phyloP scores from a whole-genome alignment of 805 yeast genomes.

The Tanozyma kutaoensis region DNA sequence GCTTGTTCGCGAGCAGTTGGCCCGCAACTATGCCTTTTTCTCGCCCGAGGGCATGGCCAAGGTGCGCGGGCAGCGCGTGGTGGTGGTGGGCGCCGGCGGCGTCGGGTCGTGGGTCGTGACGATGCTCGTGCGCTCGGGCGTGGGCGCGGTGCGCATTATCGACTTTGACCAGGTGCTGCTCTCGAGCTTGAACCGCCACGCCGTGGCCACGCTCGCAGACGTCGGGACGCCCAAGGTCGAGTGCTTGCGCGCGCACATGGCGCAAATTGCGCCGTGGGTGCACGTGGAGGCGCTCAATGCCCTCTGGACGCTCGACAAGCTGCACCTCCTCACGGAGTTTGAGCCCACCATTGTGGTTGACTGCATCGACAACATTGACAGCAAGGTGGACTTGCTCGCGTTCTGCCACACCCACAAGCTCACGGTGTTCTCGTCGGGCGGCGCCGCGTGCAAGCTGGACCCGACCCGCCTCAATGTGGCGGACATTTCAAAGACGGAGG shows the following conservation, averaged over 20 bases:
- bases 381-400: slow-evolving; percentile 83
- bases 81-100: slow-evolving; percentile 92
- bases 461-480: slow-evolving; percentile 84
- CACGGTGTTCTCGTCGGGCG: slow-evolving; percentile 83
- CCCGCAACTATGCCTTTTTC: slow-evolving; percentile 85
- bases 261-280: slow-evolving; percentile 87
- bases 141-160: slow-evolving; percentile 61
- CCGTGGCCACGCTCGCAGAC: slow-evolving; percentile 82
- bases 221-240: slow-evolving; percentile 89
- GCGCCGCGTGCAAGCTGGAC: slow-evolving; percentile 95
- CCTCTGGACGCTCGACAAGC: slow-evolving; percentile 64
- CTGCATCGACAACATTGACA: slow-evolving; percentile 93
- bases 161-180: slow-evolving; percentile 96
- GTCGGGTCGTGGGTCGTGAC: slow-evolving; percentile 96
- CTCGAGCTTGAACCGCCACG: slow-evolving; percentile 85
- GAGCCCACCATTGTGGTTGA: slow-evolving; percentile 76
- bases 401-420: slow-evolving; percentile 50
- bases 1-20: slow-evolving; percentile 80
- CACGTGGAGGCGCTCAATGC: slow-evolving; percentile 65
- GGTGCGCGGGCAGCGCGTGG: slow-evolving; percentile 57
- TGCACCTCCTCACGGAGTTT: slow-evolving; percentile 38
- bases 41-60: slow-evolving; percentile 74
- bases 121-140: slow-evolving; percentile 86
- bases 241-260: slow-evolving; percentile 56
- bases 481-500: slow-evolving; percentile 82